Percentiles rank a stretch among this genome's conserved stretches.
Conservation (phyloP, 257 asterid species). For the Plectranthus barbatus region DNA sequence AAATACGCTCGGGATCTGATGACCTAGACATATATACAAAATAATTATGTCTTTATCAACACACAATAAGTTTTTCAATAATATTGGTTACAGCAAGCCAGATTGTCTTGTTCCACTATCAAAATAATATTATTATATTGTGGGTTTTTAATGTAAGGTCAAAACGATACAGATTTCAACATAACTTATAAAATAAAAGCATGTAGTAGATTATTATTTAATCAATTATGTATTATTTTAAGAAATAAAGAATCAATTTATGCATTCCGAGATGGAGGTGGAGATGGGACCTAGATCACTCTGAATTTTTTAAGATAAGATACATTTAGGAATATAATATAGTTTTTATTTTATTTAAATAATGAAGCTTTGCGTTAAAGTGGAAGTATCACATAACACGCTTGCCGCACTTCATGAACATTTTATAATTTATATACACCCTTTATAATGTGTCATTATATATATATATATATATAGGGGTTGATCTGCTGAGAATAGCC, state of each 20-base stretch:
- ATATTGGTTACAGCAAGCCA: constrained; percentile 24
- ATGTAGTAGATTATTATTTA: constrained; percentile 18
- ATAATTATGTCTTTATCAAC: constrained; percentile 26
- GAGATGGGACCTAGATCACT: constrained; percentile 34
- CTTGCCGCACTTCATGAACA: constrained; percentile 48
- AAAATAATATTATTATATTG: constrained; percentile 11
- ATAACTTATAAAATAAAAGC: constrained; percentile 14
- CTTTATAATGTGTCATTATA: background rate
- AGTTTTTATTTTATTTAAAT: background rate
- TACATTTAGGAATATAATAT: constrained; percentile 3
- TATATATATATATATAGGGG: too few relatives aligned
- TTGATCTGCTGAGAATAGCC: too few relatives aligned
- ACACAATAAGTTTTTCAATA: background rate
- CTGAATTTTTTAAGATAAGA: constrained; percentile 23
- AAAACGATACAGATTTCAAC: constrained; percentile 38
- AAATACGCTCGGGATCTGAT: constrained; percentile 49
- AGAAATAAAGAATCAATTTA: constrained; percentile 22
- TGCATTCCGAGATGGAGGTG: constrained; percentile 35
- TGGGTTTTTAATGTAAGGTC: constrained; percentile 27
- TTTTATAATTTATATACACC: constrained; percentile 6
- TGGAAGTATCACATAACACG: constrained; percentile 43
- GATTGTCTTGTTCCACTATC: constrained; percentile 57
- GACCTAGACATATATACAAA: constrained; percentile 22
- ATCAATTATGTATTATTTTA: constrained; percentile 8
- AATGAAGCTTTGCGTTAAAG: constrained; percentile 29